Evolutionary conservation across 192 early-diverging fungal genomes (phyloP).

Genomic region (Coemansia sp.): DNA sequence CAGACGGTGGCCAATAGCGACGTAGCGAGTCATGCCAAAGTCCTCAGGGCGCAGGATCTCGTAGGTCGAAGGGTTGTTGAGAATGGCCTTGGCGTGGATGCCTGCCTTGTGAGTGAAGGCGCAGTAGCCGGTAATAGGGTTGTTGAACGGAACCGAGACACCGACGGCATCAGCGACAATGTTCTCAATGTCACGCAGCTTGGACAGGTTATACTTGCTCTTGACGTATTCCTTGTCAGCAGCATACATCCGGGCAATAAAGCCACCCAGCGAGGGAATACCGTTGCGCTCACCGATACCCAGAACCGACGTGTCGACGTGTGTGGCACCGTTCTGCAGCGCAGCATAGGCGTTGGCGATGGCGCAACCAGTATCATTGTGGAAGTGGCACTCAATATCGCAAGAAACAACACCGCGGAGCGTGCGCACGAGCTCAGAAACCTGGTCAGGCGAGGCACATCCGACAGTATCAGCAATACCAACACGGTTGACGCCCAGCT

Average conservation of each 20-base stretch:
- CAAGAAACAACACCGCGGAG: conserved; percentile 92
- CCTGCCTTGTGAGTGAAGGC: conserved; percentile 99
- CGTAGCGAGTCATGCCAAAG: conserved; percentile 98
- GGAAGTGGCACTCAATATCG: conserved; percentile 99
- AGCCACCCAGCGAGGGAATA: conserved; percentile 92
- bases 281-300: conserved; percentile 99
- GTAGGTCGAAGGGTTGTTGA: conserved; percentile 98
- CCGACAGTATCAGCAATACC: conserved; percentile 99
- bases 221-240: conserved; percentile 89
- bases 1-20: conserved; percentile 93
- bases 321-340: conserved; percentile 95
- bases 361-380: conserved; percentile 99
- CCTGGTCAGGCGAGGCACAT: conserved; percentile 96
- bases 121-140: conserved; percentile 98
- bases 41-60: conserved; percentile 98
- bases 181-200: conserved; percentile 94
- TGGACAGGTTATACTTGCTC: conserved; percentile 89
- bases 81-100: conserved; percentile 99
- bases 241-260: conserved; percentile 94
- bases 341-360: conserved; percentile 98
- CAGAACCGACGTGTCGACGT: conserved; percentile 96
- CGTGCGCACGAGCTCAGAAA: conserved; percentile 95
- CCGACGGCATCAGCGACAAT: conserved; percentile 92
- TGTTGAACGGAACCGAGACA: conserved; percentile 98
- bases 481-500: conserved; percentile 97